Percentiles rank a stretch among this genome's conserved stretches.
These are phyloP conservation scores for Boletus rufocinnamomeus DNA, from an alignment of 768 basidiomycete species.

Conservation along the genomic window DNA sequence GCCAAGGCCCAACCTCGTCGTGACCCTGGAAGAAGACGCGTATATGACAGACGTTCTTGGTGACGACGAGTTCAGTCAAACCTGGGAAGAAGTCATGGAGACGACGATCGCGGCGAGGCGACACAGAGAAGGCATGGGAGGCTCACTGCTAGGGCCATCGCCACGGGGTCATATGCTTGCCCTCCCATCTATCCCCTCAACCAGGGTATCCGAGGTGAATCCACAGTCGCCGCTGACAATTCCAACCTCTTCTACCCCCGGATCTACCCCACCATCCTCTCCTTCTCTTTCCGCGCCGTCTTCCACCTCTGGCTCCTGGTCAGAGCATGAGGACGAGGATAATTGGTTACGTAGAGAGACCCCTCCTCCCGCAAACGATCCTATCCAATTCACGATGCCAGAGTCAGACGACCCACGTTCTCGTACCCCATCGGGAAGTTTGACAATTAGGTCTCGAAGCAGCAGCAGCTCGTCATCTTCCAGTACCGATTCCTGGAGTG, in stretches of 20 bases:
- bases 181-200: slow-evolving; percentile 35
- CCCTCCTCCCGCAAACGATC: background rate
- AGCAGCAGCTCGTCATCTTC: slow-evolving; percentile 15
- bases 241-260: slow-evolving; percentile 17
- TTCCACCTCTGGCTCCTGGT: slow-evolving; percentile 2
- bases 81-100: slow-evolving; percentile 23
- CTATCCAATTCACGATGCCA: background rate
- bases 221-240: slow-evolving; percentile 32
- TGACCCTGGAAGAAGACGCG: slow-evolving; percentile 18
- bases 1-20: slow-evolving; percentile 16
- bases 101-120: slow-evolving; percentile 9
- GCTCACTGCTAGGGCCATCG: slow-evolving; percentile 5
- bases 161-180: slow-evolving; percentile 11
- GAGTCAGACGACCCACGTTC: background rate
- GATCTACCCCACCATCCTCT: slow-evolving; percentile 17
- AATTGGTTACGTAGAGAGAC: background rate
- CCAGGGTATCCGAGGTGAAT: slow-evolving; percentile 18
- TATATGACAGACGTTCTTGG: slow-evolving; percentile 9
- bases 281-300: slow-evolving; percentile 21
- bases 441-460: slow-evolving; percentile 13
- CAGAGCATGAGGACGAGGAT: slow-evolving; percentile 21
- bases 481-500: slow-evolving; percentile 30
- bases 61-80: background rate
- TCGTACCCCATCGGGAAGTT: background rate
- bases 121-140: background rate